Base-by-base conservation (phyloP, 2,329 filamentous ascomycete genomes). In the Atkinsonella hypoxylon region DNA sequence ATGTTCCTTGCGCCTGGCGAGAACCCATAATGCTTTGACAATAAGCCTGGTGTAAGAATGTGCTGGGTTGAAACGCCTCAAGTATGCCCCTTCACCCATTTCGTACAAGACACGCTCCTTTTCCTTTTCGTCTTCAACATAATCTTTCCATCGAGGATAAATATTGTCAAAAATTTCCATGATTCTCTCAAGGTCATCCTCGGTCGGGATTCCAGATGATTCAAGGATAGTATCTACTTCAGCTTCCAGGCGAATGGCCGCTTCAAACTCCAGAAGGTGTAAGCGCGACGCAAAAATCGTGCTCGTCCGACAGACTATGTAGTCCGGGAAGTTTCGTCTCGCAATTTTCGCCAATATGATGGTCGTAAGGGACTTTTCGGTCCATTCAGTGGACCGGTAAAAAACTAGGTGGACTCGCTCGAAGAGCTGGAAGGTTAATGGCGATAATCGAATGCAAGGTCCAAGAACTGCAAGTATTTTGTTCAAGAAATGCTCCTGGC, bases 331-430 rank as follows among this genome's bases (percentile, higher is more conserved):
- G 62, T 90, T 93, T 36, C 88, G 78, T 42, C 82, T 79, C 2
- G 90, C 87, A 51, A 95, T 95, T 56, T 91, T 90, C 8, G 93
- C 88, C 5, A 98, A 76, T 43, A 98, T 95, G 49, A 97, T 91
- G 0, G 90, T 91, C 1, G 89, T 97, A 13, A 98, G 72, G 1
- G 91, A 96, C 65, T 95, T 97, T 60, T 97, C 91, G 0, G 90
- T 95, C 93, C 93, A 98, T 64, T 95, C 87, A 0, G 89, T 94
- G 10, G 90, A 96, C 52, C 91, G 79, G 65, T 97, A 97, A 65
- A 96, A 98, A 30, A 98, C 89, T 2, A 98, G 71, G 68, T 97
- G 93, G 0, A 97, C 89, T 26, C 93, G 81, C 65, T 96, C 89
- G 60, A 98, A 98, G 0, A 98, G 76, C 59, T 83, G 88, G 55